These are phyloP conservation scores for Aspergillus ellipticus DNA, from an alignment of 495 filamentous ascomycete genomes.

Conservation along the genomic window DNA sequence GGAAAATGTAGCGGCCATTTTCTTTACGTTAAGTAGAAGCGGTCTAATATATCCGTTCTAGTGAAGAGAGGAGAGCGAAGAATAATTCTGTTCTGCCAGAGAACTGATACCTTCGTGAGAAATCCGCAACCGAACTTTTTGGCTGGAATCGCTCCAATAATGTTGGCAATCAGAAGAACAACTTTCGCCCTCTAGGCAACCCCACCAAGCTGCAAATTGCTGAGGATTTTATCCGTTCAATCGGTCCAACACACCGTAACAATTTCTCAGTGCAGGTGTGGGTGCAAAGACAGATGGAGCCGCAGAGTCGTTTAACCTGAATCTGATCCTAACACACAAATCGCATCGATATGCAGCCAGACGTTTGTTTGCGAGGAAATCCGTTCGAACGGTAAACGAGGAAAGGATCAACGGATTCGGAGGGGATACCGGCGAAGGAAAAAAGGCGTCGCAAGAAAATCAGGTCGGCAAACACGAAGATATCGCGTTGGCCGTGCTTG, in stretches of 20 bases:
- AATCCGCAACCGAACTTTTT: constrained; percentile 25
- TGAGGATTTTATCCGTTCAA: background rate
- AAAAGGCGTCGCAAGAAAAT: background rate
- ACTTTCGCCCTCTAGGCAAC: constrained; percentile 29
- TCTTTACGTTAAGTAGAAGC: constrained; percentile 6
- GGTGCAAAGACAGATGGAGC: background rate
- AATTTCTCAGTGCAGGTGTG: background rate
- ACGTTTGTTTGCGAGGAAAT: constrained; percentile 5
- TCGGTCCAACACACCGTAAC: constrained; percentile 4
- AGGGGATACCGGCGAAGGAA: background rate
- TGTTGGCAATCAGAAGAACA: constrained; percentile 24
- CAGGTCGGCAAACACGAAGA: background rate
- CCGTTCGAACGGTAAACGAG: constrained; percentile 2
- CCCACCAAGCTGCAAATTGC: constrained; percentile 24
- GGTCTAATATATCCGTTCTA: constrained; percentile 20
- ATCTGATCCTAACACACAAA: constrained; percentile 25
- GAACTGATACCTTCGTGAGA: constrained; percentile 23
- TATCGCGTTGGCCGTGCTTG: background rate
- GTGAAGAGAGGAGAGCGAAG: background rate
- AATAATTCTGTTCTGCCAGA: constrained; percentile 27
- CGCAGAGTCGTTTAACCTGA: constrained; percentile 3
- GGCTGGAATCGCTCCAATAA: constrained; percentile 28
- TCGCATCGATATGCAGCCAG: constrained; percentile 23
- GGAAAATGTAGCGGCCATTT: constrained; percentile 60
- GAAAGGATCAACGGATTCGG: constrained; percentile 1